Evolutionary conservation across 1,284 basidiomycete genomes (phyloP).

Genomic region (Vanrija sp.): DNA sequence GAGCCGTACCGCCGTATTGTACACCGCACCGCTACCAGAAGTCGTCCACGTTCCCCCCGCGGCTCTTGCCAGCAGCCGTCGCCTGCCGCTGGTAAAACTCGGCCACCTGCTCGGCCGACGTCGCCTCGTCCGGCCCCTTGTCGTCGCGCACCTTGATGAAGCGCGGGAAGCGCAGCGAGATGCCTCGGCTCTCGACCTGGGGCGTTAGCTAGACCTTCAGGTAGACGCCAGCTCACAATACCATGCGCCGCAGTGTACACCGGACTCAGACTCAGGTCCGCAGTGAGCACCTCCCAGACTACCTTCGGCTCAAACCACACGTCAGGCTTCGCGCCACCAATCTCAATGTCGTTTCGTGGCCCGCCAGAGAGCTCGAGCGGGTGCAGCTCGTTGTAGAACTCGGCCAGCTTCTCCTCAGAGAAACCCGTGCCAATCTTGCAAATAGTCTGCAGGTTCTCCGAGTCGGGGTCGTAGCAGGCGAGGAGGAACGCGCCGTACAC

Average conservation of each 20-base stretch:
- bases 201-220: background rate
- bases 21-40: constrained; percentile 60
- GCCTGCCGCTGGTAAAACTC: constrained; percentile 92
- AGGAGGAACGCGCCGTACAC: constrained; percentile 94
- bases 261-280: constrained; percentile 93
- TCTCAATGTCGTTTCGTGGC: constrained; percentile 67
- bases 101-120: constrained; percentile 84
- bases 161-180: constrained; percentile 92
- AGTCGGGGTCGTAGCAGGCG: constrained; percentile 87
- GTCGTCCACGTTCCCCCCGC: constrained; percentile 60
- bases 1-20: background rate
- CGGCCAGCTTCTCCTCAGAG: constrained; percentile 80
- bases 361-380: constrained; percentile 59
- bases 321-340: constrained; percentile 87
- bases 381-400: constrained; percentile 78
- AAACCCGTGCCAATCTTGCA: constrained; percentile 99
- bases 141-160: constrained; percentile 91
- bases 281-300: constrained; percentile 97
- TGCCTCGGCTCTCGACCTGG: constrained; percentile 79
- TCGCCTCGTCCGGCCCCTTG: constrained; percentile 86
- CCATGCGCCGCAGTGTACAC: constrained; percentile 97
- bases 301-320: constrained; percentile 92
- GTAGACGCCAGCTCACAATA: constrained; percentile 57
- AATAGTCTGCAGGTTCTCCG: constrained; percentile 88
- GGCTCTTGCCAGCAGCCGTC: constrained; percentile 66